Evolutionary conservation across 495 filamentous ascomycete genomes (phyloP).

Genomic region (Daldinia childiae): DNA sequence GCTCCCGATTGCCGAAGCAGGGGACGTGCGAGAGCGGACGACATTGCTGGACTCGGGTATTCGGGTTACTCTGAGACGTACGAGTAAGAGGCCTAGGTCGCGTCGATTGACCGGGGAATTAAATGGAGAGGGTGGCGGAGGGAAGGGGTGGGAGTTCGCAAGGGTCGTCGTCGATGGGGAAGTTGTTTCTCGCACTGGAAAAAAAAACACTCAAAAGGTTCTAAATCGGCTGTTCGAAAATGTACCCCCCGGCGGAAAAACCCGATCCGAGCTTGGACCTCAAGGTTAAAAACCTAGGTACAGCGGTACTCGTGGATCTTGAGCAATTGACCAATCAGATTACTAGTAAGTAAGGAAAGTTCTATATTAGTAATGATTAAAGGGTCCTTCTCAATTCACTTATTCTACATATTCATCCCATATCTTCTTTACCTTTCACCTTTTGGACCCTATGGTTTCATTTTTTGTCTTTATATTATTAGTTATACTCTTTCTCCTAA

Average conservation of each 20-base stretch:
- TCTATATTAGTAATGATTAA: neutral
- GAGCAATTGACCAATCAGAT: conserved; percentile 43
- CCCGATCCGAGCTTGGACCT: conserved; percentile 45
- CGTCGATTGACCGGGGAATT: conserved; percentile 9
- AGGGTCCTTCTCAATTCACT: neutral
- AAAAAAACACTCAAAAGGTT: conserved; percentile 50
- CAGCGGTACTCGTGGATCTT: neutral
- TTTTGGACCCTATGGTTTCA: neutral
- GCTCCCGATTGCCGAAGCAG: conserved; percentile 50
- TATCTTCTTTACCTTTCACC: neutral
- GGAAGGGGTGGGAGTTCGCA: conserved; percentile 26
- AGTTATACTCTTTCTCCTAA: neutral
- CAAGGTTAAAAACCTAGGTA: conserved; percentile 21
- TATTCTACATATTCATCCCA: neutral
- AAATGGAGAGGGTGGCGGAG: conserved; percentile 1
- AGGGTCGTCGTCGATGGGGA: conserved; percentile 25
- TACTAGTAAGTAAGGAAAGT: neutral
- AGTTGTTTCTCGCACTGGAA: conserved; percentile 24
- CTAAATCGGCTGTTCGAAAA: conserved; percentile 40
- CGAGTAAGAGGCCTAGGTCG: conserved; percentile 33
- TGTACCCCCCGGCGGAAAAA: conserved; percentile 46
- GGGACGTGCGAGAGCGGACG: conserved; percentile 46
- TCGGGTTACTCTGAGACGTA: conserved; percentile 42
- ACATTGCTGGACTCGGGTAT: conserved; percentile 39
- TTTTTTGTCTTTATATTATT: neutral